Base-by-base conservation (phyloP, 2,329 filamentous ascomycete genomes). In the Phaeosphaeria sp. region DNA sequence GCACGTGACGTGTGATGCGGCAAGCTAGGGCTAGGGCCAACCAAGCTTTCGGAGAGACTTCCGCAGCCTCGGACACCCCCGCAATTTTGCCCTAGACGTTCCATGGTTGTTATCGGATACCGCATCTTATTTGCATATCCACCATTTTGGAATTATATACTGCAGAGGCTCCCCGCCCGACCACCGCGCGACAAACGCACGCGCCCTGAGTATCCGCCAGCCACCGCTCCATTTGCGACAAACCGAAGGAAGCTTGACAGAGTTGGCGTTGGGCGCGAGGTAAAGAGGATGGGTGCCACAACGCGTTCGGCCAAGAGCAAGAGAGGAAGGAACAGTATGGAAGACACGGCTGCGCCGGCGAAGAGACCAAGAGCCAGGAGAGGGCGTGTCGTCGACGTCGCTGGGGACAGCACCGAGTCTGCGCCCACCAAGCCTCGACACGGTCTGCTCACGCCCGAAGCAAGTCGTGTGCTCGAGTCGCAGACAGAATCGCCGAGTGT, bases 381-480 rank as follows among this genome's bases (percentile, higher is more conserved):
- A 44, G 42, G 25, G 5, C 25, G 25, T 30, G 11, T 13, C 3
- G 30, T 13, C 3, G 6, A 13, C 6, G 30, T 13, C 30, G 30
- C n/a, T 11, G 40, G n/a, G 40, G 5, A 5, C 9, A 43, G 40
- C 17, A 18, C 20, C 7, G 40, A 43, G 40, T 43, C 40, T 6
- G 7, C n/a, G n/a, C 8, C 40, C 8, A 18, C 40, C 3, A 43
- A 20, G 15, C 22, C 33, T 20, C 36, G 39, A 43, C 60, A 52
- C 33, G 60, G 63, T 17, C 63, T 70, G 6, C 60, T 59, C 42
- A 73, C 68, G 20, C 64, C 64, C 6, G 62, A 71, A 49, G 18
- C 66, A n/a, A 68, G 63, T 25, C 56, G 49, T 13, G 45, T 68
- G 60, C 49, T 48, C 17, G 64, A 70, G 51, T 57, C 61, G 17